A percentile compares a stretch with the other conserved stretches of the same genome.
phyloP scores from a whole-genome alignment of 257 asterid species.

The Salvia miltiorrhiza region DNA sequence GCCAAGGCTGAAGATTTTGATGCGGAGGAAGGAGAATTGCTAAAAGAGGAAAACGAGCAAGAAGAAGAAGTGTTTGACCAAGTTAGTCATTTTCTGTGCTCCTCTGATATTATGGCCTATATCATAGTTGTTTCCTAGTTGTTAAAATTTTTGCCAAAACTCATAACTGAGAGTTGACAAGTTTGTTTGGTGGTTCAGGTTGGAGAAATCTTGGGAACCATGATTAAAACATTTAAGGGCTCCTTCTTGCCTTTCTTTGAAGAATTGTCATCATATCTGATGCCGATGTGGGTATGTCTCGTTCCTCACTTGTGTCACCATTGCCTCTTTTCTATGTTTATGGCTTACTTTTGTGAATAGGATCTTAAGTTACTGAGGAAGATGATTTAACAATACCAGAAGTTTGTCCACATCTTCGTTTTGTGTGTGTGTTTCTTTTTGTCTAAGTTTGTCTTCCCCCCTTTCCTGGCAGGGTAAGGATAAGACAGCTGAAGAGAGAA shows the following conservation, averaged over 20 bases:
- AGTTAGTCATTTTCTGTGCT: slow-evolving; percentile 39
- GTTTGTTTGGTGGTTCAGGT: slow-evolving; percentile 43
- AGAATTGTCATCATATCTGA: slow-evolving; percentile 71
- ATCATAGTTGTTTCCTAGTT: not conserved
- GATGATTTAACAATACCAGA: not conserved
- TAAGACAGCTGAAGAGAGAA: slow-evolving; percentile 93
- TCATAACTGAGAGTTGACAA: not conserved
- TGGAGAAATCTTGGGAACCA: slow-evolving; percentile 93
- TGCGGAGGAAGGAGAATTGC: slow-evolving; percentile 94
- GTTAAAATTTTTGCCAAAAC: not conserved
- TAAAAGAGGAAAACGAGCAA: slow-evolving; percentile 95
- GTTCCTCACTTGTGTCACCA: not conserved
- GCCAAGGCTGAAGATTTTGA: slow-evolving; percentile 97
- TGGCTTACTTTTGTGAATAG: not conserved
- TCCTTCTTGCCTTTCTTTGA: slow-evolving; percentile 97
- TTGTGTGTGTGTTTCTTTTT: not conserved
- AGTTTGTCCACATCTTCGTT: not conserved
- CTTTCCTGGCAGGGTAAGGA: slow-evolving; percentile 73
- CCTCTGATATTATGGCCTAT: not conserved
- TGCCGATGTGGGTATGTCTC: slow-evolving; percentile 98
- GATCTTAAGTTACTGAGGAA: not conserved
- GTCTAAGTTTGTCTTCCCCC: not conserved
- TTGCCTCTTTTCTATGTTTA: not conserved
- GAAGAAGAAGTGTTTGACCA: slow-evolving; percentile 99
- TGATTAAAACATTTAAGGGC: slow-evolving; percentile 84